These are phyloP conservation scores for Acorus gramineus DNA, from an alignment of 106 monocot species.

Conservation along the genomic window DNA sequence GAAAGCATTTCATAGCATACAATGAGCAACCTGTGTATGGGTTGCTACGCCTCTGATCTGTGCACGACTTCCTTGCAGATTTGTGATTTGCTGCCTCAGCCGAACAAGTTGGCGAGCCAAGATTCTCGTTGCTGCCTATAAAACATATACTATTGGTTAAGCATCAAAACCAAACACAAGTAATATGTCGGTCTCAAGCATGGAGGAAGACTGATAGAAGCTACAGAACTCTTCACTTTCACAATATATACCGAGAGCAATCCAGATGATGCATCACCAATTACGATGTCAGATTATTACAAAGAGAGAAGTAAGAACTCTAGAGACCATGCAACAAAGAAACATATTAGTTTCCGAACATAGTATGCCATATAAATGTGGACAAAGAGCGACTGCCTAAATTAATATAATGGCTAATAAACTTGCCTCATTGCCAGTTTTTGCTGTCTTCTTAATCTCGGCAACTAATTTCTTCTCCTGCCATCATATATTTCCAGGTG, in stretches of 20 bases:
- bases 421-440: conserved; percentile 9
- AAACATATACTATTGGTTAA: background rate
- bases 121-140: conserved; percentile 82
- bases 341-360: too few relatives aligned
- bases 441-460: conserved; percentile 13
- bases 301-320: too few relatives aligned
- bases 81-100: conserved; percentile 90
- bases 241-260: too few relatives aligned
- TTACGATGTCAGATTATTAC: too few relatives aligned
- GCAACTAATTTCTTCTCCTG: conserved; percentile 8
- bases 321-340: too few relatives aligned
- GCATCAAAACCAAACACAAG: too few relatives aligned
- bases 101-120: conserved; percentile 94
- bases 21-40: conserved; percentile 68
- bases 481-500: background rate
- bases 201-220: too few relatives aligned
- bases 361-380: too few relatives aligned
- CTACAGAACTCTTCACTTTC: too few relatives aligned
- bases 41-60: conserved; percentile 95
- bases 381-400: too few relatives aligned
- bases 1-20: background rate
- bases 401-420: background rate
- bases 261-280: too few relatives aligned
- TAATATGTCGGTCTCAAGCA: too few relatives aligned
- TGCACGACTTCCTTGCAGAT: conserved; percentile 91